Conservation (phyloP, 2,329 filamentous ascomycete species). For the Pseudogymnoascus sp. region DNA sequence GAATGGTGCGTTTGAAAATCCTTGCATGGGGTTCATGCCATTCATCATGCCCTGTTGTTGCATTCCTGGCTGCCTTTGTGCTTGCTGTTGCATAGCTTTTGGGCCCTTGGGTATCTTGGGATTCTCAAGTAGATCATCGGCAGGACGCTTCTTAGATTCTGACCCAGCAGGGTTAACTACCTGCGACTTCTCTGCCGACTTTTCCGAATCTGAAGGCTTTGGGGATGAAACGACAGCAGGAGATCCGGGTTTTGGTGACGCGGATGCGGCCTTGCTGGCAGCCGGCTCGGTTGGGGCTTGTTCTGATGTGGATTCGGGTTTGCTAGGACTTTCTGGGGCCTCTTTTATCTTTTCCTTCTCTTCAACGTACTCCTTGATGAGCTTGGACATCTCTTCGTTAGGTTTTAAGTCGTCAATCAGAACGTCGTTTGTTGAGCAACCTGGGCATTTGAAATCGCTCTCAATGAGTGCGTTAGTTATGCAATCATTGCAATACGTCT, state of each 20-base stretch:
- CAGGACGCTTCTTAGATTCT: slow-evolving; percentile 69
- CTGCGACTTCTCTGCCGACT: slow-evolving; percentile 29
- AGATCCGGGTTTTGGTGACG: slow-evolving; percentile 21
- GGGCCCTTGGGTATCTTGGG: slow-evolving; percentile 59
- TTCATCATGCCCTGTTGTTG: slow-evolving; percentile 42
- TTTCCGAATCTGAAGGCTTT: slow-evolving; percentile 26
- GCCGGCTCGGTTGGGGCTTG: slow-evolving; percentile 24
- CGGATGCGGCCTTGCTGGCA: slow-evolving; percentile 32
- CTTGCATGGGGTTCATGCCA: slow-evolving; percentile 34
- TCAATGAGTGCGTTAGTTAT: slow-evolving; percentile 98
- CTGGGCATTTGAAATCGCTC: slow-evolving; percentile 93
- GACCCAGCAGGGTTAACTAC: slow-evolving; percentile 23
- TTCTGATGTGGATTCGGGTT: slow-evolving; percentile 23
- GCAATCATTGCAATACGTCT: slow-evolving; percentile 99
- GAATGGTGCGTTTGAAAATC: slow-evolving; percentile 27
- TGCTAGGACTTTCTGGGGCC: slow-evolving; percentile 32
- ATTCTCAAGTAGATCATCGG: slow-evolving; percentile 63
- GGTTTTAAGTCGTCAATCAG: slow-evolving; percentile 83
- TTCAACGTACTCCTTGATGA: slow-evolving; percentile 68
- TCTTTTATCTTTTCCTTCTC: slow-evolving; percentile 41
- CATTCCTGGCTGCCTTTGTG: slow-evolving; percentile 32
- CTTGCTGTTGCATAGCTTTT: slow-evolving; percentile 53
- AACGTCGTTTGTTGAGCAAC: slow-evolving; percentile 83
- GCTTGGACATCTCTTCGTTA: slow-evolving; percentile 70
- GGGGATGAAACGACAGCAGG: slow-evolving; percentile 26